phyloP scores from a whole-genome alignment of 2,329 filamentous ascomycete species.

The Akanthomyces dipterigenus region DNA sequence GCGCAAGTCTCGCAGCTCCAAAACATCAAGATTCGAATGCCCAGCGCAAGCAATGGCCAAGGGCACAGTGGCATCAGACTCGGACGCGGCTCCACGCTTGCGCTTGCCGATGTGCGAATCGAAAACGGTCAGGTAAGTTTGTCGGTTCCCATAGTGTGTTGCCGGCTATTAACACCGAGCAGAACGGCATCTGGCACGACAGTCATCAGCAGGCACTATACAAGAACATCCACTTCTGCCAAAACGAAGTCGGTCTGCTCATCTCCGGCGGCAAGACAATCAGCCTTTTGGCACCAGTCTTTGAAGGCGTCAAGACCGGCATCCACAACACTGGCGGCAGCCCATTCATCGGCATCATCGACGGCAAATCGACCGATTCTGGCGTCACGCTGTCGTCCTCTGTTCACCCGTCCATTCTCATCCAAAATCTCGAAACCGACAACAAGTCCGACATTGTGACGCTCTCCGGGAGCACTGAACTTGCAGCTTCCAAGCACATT shows the following conservation, averaged over 20 bases:
- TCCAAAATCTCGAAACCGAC: slow-evolving; percentile 38
- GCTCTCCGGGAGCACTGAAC: slow-evolving; percentile 23
- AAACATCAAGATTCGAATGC: slow-evolving; percentile 37
- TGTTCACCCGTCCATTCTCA: slow-evolving; percentile 33
- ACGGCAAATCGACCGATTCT: slow-evolving; percentile 34
- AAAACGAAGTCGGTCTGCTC: slow-evolving; percentile 31
- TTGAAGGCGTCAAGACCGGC: slow-evolving; percentile 31
- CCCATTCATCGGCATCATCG: slow-evolving; percentile 35
- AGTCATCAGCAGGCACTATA: slow-evolving; percentile 38
- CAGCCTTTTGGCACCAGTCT: slow-evolving; percentile 32
- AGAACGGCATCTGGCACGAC: slow-evolving; percentile 35
- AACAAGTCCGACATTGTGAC: slow-evolving; percentile 29
- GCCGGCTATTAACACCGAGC: neutral
- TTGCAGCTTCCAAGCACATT: slow-evolving; percentile 26
- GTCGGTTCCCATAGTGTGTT: too few species aligned
- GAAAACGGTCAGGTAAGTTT: slow-evolving; percentile 27
- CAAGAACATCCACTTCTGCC: slow-evolving; percentile 37
- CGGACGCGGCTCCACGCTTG: slow-evolving; percentile 34
- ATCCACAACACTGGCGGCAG: slow-evolving; percentile 30
- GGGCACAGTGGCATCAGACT: slow-evolving; percentile 37
- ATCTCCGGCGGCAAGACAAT: slow-evolving; percentile 30
- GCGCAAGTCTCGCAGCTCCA: slow-evolving; percentile 36
- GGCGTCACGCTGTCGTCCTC: slow-evolving; percentile 32
- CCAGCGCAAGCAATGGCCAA: slow-evolving; percentile 25
- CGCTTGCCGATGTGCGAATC: slow-evolving; percentile 33